Conservation (phyloP, 306 rosid species). For the Begonia fuchsioides region DNA sequence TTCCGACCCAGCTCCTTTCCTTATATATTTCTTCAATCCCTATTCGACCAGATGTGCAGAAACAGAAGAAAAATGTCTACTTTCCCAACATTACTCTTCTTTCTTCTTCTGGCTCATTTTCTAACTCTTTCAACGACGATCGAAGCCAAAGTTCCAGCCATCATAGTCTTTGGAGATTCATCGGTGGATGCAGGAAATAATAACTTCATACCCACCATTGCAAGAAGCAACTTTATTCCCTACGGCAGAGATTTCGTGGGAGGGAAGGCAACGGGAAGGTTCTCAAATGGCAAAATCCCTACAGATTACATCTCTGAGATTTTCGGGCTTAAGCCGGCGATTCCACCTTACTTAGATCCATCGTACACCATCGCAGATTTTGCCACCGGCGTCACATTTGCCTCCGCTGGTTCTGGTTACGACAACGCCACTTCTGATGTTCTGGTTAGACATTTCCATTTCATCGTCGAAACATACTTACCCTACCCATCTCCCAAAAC, state of each 20-base stretch:
- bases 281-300: slow-evolving; percentile 30
- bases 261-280: slow-evolving; percentile 30
- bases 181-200: slow-evolving; percentile 39
- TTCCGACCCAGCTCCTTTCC: no score
- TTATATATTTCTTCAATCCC: no score
- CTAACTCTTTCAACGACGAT: neutral
- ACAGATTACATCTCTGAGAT: slow-evolving; percentile 28
- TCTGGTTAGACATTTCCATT: slow-evolving; percentile 22
- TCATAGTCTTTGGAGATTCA: slow-evolving; percentile 41
- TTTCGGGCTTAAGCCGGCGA: slow-evolving; percentile 22
- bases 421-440: slow-evolving; percentile 36
- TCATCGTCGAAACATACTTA: no score
- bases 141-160: slow-evolving; percentile 23
- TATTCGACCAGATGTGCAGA: no score
- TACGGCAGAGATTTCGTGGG: slow-evolving; percentile 33
- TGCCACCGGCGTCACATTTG: slow-evolving; percentile 41
- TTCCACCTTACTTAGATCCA: slow-evolving; percentile 40
- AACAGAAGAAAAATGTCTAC: no score
- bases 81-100: neutral
- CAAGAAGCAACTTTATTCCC: slow-evolving; percentile 34
- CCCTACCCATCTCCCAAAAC: no score
- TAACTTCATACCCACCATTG: slow-evolving; percentile 17
- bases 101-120: neutral
- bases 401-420: slow-evolving; percentile 47
- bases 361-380: slow-evolving; percentile 23